phyloP scores from a whole-genome alignment of 2,329 filamentous ascomycete species.

The Triangularia verruculosa region DNA sequence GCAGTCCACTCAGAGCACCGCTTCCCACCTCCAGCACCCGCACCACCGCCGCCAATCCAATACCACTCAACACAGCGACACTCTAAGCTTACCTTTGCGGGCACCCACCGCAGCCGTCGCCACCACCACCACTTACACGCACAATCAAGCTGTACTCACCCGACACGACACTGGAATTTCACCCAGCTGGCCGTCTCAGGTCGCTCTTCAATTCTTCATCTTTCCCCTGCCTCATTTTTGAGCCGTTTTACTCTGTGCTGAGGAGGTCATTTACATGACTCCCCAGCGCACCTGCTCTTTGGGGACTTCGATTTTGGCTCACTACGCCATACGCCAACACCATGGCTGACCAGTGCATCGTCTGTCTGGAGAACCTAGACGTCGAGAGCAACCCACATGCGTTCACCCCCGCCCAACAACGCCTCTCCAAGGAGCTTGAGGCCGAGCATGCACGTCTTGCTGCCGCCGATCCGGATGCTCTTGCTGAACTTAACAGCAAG shows the following conservation, averaged over 20 bases:
- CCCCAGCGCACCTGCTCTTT: slow-evolving; percentile 39
- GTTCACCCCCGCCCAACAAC: slow-evolving; percentile 19
- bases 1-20: slow-evolving; percentile 10
- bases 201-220: neutral
- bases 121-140: slow-evolving; percentile 5
- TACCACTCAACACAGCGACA: neutral
- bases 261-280: slow-evolving; percentile 44
- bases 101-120: neutral
- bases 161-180: neutral
- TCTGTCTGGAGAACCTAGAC: slow-evolving; percentile 62
- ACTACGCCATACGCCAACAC: slow-evolving; percentile 34
- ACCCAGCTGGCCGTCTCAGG: neutral
- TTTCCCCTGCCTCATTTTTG: neutral
- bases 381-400: slow-evolving; percentile 28
- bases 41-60: neutral
- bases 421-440: slow-evolving; percentile 15
- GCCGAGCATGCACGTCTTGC: slow-evolving; percentile 19
- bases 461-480: slow-evolving; percentile 18
- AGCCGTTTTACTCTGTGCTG: neutral
- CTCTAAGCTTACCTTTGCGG: neutral
- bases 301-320: slow-evolving; percentile 32
- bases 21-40: neutral
- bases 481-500: slow-evolving; percentile 24
- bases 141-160: neutral
- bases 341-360: slow-evolving; percentile 66